Evolutionary conservation across 805 yeast genomes (phyloP).

Genomic region (Millerago galiae): DNA sequence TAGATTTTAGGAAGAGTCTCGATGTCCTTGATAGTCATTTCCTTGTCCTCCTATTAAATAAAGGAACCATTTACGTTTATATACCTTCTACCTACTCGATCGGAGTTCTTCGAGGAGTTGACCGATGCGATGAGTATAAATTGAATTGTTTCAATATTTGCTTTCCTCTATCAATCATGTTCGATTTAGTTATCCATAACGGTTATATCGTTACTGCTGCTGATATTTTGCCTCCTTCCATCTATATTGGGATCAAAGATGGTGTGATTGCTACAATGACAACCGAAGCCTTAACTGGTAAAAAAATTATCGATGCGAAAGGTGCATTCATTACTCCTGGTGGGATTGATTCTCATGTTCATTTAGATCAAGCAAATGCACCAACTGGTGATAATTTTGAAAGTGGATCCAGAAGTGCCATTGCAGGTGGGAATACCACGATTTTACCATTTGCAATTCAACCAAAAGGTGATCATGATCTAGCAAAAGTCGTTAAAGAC

Average conservation of each 20-base stretch:
- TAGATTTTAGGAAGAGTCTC: constrained; percentile 13
- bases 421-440: constrained; percentile 47
- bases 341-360: constrained; percentile 46
- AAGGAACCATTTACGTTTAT: not conserved
- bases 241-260: constrained; percentile 35
- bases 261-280: constrained; percentile 35
- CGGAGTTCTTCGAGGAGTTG: not conserved
- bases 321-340: constrained; percentile 46
- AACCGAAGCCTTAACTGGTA: constrained; percentile 22
- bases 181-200: constrained; percentile 25
- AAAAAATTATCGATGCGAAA: constrained; percentile 35
- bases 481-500: constrained; percentile 26
- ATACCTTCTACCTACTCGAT: too few species aligned
- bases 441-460: constrained; percentile 43
- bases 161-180: constrained; percentile 3
- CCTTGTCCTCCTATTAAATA: not conserved
- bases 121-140: not conserved
- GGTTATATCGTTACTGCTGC: constrained; percentile 28
- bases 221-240: constrained; percentile 28
- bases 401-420: constrained; percentile 38
- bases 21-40: constrained; percentile 10
- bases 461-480: constrained; percentile 26
- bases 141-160: not conserved
- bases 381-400: constrained; percentile 40
- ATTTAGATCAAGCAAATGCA: constrained; percentile 36